These are phyloP conservation scores for Triglochin maritima DNA, from an alignment of 106 monocot species.

Conservation along the genomic window DNA sequence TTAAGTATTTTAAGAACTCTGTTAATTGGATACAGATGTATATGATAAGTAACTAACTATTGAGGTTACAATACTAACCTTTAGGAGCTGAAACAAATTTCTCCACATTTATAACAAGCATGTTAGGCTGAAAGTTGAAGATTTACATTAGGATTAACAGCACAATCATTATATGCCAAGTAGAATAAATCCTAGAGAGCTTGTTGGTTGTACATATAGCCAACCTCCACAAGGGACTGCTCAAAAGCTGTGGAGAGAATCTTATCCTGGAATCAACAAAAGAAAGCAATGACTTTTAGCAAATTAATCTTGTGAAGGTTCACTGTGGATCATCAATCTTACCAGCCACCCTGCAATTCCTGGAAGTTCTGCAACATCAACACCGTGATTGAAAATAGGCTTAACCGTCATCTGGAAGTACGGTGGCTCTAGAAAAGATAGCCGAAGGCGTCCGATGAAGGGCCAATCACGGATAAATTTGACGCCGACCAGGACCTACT, in stretches of 20 bases:
- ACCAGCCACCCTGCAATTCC: slow-evolving; percentile 96
- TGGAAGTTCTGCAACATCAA: slow-evolving; percentile 92
- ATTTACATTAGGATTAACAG: background rate
- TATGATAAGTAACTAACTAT: too few species aligned
- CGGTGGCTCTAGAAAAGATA: slow-evolving; percentile 86
- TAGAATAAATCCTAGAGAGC: too few species aligned
- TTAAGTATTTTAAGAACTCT: too few species aligned
- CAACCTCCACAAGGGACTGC: slow-evolving; percentile 88
- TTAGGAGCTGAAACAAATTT: slow-evolving; percentile 55
- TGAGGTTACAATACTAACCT: slow-evolving; percentile 27
- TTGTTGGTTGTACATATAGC: background rate
- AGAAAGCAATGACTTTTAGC: background rate
- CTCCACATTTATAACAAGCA: slow-evolving; percentile 84
- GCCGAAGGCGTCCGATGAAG: slow-evolving; percentile 68
- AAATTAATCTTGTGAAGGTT: too few species aligned
- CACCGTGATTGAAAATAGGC: slow-evolving; percentile 72
- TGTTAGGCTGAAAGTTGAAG: slow-evolving; percentile 60
- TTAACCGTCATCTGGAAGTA: slow-evolving; percentile 93
- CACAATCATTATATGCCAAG: too few species aligned
- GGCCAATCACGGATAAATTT: slow-evolving; percentile 81
- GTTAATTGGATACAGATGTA: too few species aligned
- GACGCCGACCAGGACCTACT: slow-evolving; percentile 69
- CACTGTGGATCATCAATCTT: slow-evolving; percentile 5
- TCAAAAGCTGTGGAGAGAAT: slow-evolving; percentile 74
- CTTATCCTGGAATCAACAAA: slow-evolving; percentile 41